Evolutionary conservation across 352 stramenopile species (phyloP), one percentile per base, ranked within the genome.

Genomic region (Saprolegnia diclina): DNA sequence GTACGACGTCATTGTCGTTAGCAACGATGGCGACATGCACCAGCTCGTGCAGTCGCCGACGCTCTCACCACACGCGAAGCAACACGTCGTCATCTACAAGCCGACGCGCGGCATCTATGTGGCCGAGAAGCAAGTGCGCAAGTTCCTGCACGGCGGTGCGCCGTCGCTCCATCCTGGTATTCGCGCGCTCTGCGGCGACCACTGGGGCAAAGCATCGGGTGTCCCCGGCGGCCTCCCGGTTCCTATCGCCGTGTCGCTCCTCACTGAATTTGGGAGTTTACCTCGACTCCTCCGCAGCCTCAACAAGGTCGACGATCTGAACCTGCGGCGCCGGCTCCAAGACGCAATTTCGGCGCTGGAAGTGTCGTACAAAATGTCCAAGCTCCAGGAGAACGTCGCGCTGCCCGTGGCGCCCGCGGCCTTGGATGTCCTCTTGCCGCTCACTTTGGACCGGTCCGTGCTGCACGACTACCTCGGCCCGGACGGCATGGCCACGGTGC

Each of bases 21-120:
- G 80, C 32, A 89, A 90, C 52, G 82, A 90, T 56, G 88, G 85
- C 56, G 82, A 90, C 64, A 87, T 90, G 56, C 63, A 89, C 37
- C 82, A 90, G 70, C 79, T 90, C 37, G 79, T 78, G 26, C 73
- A 69, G 38, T 48, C 63, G 18, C 29, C 50, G 9, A 37, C 21
- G 14, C n/a, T 21, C 5, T 13, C 40, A 5, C 26, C 46, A 11
- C 21, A 44, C 7, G 50, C 44, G 3, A 26, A 69, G 19, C 32
- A 63, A 9, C 21, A 48, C 54, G 82, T 94, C 14, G 76, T 89
- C 66, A 66, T 94, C 44, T 94, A 94, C 68, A 82, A 88, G 65
- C 84, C 84, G 57, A 88, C 77, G 56, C 87, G 85, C 68, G 78
- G 83, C 0, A 76, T 79, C 22, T 92, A 90, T 69, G 66, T 91